Percentiles rank a stretch among this genome's conserved stretches.
phyloP scores from a whole-genome alignment of 2,329 filamentous ascomycete species.

The Alternaria solani region DNA sequence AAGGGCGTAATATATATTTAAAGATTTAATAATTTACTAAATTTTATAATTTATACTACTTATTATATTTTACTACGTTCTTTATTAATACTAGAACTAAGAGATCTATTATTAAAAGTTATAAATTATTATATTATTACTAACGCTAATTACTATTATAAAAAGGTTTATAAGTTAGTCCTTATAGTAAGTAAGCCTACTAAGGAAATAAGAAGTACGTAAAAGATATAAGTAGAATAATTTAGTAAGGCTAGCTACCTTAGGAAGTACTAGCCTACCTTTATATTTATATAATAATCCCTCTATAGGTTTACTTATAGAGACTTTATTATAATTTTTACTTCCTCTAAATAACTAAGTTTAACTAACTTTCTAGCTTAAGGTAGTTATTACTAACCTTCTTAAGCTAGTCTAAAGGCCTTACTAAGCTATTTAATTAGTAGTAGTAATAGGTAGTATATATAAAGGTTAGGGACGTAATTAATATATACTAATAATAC shows the following conservation, averaged over 20 bases:
- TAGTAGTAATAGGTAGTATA: constrained; percentile 56
- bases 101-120: constrained; percentile 54
- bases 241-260: neutral
- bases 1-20: constrained; percentile 48
- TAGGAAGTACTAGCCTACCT: neutral
- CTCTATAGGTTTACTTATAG: constrained; percentile 53
- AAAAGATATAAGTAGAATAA: constrained; percentile 31
- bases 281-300: constrained; percentile 34
- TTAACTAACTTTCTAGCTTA: constrained; percentile 54
- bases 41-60: constrained; percentile 22
- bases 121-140: constrained; percentile 27
- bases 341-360: constrained; percentile 57
- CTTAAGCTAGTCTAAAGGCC: constrained; percentile 52
- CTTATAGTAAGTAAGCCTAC: constrained; percentile 29
- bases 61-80: neutral
- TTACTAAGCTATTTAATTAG: constrained; percentile 58
- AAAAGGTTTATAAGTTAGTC: constrained; percentile 2
- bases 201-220: constrained; percentile 50
- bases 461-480: constrained; percentile 59
- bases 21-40: constrained; percentile 44
- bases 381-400: constrained; percentile 50
- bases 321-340: constrained; percentile 58
- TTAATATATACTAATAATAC: constrained; percentile 57
- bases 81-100: constrained; percentile 2
- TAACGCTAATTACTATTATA: constrained; percentile 11